A percentile compares a stretch with the other conserved stretches of the same genome.
Conservation (phyloP, 1,284 basidiomycete species). For the Grifola frondosa region DNA sequence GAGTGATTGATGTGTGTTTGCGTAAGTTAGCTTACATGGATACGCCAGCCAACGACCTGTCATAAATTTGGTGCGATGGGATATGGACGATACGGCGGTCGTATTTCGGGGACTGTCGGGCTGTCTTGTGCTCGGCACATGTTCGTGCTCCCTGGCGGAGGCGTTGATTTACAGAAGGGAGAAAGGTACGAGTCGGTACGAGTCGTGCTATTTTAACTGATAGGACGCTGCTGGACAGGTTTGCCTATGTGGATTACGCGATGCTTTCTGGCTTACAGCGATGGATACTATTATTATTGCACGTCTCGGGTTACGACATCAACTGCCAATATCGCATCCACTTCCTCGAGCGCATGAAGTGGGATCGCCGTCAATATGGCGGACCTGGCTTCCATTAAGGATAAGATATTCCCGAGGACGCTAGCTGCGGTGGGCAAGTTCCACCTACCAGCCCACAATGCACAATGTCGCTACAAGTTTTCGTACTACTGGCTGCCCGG, state of each 20-base stretch:
- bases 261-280: conserved; percentile 3
- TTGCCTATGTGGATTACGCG: conserved; percentile 9
- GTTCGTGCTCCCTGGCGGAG: conserved; percentile 1
- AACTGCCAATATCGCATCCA: conserved; percentile 12
- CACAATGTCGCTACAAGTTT: conserved; percentile 14
- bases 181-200: conserved; percentile 6
- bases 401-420: too few relatives aligned
- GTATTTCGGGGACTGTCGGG: conserved; percentile 1
- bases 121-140: conserved; percentile 2
- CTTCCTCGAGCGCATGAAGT: not conserved
- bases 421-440: conserved; percentile 19
- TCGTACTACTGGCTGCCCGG: conserved; percentile 20
- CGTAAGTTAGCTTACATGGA: too few relatives aligned
- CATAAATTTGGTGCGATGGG: conserved; percentile 10
- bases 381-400: too few relatives aligned
- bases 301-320: conserved; percentile 11
- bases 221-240: too few relatives aligned
- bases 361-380: too few relatives aligned
- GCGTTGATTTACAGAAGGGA: not conserved
- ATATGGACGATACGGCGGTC: conserved; percentile 6
- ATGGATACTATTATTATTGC: not conserved
- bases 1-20: too few relatives aligned
- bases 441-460: conserved; percentile 21
- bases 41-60: too few relatives aligned
- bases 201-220: too few relatives aligned